Conservation (phyloP, 768 basidiomycete species). For the Trametes cubensis region DNA sequence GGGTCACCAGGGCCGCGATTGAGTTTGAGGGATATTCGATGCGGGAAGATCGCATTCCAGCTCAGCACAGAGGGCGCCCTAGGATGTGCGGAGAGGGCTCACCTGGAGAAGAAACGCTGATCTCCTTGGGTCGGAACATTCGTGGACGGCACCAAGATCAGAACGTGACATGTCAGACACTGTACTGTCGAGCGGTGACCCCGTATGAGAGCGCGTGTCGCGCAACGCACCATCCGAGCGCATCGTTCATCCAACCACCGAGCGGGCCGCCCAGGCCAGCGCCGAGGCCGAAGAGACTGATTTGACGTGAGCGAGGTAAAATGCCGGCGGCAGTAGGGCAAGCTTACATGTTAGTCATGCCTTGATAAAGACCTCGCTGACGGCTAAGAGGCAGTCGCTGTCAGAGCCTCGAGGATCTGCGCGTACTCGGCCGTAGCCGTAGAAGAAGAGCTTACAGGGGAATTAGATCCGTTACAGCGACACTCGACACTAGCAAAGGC, state of each 20-base stretch:
- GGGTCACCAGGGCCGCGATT: conserved; percentile 6
- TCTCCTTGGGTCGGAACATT: conserved; percentile 53
- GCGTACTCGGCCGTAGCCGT: neutral
- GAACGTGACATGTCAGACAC: conserved; percentile 57
- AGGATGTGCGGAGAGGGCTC: conserved; percentile 28
- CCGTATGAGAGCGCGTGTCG: conserved; percentile 1
- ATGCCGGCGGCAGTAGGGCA: conserved; percentile 2
- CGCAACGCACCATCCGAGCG: conserved; percentile 68
- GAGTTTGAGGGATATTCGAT: conserved; percentile 15
- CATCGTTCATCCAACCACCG: conserved; percentile 85
- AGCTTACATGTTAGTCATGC: conserved; percentile 82
- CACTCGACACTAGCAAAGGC: conserved; percentile 64
- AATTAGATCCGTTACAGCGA: conserved; percentile 86
- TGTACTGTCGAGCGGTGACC: conserved; percentile 39
- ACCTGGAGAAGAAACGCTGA: conserved; percentile 88
- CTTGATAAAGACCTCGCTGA: conserved; percentile 89
- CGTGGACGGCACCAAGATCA: conserved; percentile 6
- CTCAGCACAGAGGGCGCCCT: conserved; percentile 16
- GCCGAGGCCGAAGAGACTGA: conserved; percentile 81
- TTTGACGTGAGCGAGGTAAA: neutral
- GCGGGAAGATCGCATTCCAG: conserved; percentile 17
- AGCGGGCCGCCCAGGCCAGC: conserved; percentile 79
- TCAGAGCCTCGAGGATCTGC: conserved; percentile 8
- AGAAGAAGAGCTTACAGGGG: conserved; percentile 62
- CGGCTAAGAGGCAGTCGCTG: conserved; percentile 48